Conservation (phyloP, 257 asterid genomes). For the Solanum pimpinellifolium region DNA sequence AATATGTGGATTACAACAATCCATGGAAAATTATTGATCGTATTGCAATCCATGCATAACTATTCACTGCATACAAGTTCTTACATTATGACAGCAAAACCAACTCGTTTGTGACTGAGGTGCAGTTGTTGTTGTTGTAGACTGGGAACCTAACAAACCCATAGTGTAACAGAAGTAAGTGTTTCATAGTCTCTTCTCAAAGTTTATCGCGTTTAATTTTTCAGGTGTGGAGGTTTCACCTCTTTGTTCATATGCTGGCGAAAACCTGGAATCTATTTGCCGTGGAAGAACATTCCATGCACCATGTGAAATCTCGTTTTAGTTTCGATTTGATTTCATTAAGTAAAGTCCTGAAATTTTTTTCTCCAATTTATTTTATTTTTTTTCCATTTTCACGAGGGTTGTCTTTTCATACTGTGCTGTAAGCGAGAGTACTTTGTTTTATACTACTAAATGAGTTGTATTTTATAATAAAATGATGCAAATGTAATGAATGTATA, state of each 20-base stretch:
- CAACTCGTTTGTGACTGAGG: background rate
- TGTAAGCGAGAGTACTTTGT: background rate
- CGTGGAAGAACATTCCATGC: slow-evolving; percentile 95
- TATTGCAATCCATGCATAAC: background rate
- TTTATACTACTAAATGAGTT: background rate
- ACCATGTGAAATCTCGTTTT: slow-evolving; percentile 84
- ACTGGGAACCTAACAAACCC: background rate
- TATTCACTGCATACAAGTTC: background rate
- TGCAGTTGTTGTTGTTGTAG: background rate
- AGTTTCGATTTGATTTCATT: slow-evolving; percentile 12
- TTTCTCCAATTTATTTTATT: background rate
- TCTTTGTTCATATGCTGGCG: slow-evolving; percentile 88
- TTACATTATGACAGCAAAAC: background rate
- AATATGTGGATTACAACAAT: background rate
- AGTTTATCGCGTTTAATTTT: background rate
- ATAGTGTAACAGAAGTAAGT: background rate
- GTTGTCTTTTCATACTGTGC: background rate
- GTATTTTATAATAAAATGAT: background rate
- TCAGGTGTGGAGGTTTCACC: slow-evolving; percentile 96
- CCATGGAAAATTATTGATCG: background rate
- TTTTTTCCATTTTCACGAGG: background rate
- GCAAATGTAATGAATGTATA: background rate
- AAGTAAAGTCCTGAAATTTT: background rate
- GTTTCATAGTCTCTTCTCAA: background rate
- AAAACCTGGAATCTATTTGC: slow-evolving; percentile 86